Conservation (phyloP, 2,329 filamentous ascomycete species). For the Talaromyces sp. region DNA sequence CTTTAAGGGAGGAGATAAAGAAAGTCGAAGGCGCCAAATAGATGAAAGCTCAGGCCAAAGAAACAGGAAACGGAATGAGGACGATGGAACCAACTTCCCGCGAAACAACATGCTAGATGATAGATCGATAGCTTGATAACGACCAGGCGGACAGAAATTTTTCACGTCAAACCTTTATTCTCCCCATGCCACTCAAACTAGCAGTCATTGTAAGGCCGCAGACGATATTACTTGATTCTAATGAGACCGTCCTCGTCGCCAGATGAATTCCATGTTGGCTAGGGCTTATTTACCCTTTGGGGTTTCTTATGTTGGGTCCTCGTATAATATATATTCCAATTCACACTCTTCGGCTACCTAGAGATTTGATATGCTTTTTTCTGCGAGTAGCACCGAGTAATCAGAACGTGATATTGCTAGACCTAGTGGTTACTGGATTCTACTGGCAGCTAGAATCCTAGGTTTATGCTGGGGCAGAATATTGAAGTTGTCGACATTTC, state of each 20-base stretch:
- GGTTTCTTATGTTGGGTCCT: neutral
- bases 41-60: conserved; percentile 31
- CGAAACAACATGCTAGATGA: neutral
- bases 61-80: neutral
- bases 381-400: conserved; percentile 5
- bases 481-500: neutral
- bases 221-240: neutral
- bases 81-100: neutral
- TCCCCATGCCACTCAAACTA: neutral
- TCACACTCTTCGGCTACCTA: neutral
- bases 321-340: neutral
- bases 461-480: neutral
- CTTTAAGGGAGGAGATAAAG: conserved; percentile 66
- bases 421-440: conserved; percentile 12
- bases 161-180: neutral
- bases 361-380: conserved; percentile 8
- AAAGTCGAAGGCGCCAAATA: conserved; percentile 78
- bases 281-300: neutral
- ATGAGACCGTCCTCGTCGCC: neutral
- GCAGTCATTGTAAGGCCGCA: neutral
- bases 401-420: conserved; percentile 14
- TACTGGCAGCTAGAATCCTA: neutral
- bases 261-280: neutral
- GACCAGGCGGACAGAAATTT: neutral
- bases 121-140: neutral